Conservation (phyloP, 1,284 basidiomycete species). For the Flammula alnicola region DNA sequence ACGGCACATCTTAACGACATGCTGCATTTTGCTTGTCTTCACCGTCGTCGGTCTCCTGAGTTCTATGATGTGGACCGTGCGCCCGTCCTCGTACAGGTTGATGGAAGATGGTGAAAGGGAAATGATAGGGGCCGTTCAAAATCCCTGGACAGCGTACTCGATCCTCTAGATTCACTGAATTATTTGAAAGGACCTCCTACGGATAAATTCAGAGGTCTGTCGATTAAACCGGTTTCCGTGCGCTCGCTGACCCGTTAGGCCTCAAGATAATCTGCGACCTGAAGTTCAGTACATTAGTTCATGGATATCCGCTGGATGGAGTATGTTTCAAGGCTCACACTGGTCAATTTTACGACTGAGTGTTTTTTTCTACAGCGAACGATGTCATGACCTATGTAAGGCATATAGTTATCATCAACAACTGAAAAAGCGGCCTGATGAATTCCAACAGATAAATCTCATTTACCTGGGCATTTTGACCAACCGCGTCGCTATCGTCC, state of each 20-base stretch:
- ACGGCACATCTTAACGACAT: slow-evolving; percentile 18
- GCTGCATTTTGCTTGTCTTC: slow-evolving; percentile 35
- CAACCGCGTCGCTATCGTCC: slow-evolving; percentile 65
- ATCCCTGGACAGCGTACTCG: slow-evolving; percentile 9
- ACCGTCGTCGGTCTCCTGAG: slow-evolving; percentile 40
- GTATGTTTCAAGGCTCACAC: slow-evolving; percentile 44
- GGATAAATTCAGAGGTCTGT: slow-evolving; percentile 53
- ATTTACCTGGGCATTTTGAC: slow-evolving; percentile 69
- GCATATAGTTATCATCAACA: neutral
- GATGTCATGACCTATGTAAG: slow-evolving; percentile 70
- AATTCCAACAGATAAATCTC: slow-evolving; percentile 55
- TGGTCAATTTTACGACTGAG: no score
- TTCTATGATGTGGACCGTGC: slow-evolving; percentile 32
- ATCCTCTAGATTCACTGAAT: slow-evolving; percentile 31
- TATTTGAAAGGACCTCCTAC: slow-evolving; percentile 57
- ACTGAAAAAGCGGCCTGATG: neutral
- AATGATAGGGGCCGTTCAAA: slow-evolving; percentile 2
- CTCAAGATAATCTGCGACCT: slow-evolving; percentile 51
- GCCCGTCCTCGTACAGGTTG: slow-evolving; percentile 7
- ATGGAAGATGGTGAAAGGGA: neutral
- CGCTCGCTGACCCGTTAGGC: neutral
- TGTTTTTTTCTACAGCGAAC: slow-evolving; percentile 54
- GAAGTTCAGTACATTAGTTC: slow-evolving; percentile 69
- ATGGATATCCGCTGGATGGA: slow-evolving; percentile 75
- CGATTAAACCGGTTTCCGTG: neutral